Base-by-base conservation (phyloP, 495 filamentous ascomycete genomes). In the Aspergillus avenaceus region DNA sequence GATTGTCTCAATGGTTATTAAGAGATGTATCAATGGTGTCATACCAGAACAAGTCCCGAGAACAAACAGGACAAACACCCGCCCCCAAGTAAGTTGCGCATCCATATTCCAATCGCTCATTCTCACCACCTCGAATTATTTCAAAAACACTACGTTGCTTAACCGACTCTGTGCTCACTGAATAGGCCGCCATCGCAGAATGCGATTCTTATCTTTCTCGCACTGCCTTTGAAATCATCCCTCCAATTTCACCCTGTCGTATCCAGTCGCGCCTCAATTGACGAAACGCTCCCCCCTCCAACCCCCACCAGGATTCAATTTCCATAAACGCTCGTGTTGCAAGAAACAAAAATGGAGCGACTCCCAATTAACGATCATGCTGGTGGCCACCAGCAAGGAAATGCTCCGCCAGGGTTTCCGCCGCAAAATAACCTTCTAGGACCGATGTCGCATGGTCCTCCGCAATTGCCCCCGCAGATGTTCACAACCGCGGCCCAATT, bases 401-500 rank as follows among this genome's bases (percentile, higher is more conserved):
- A 63, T 45, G 53, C 59, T 28, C 64, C 67, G 24, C 63, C 61
- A 38, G 55, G 59, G 18, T 53, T 55, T 21, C 45, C 58, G 9
- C 59, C 55, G 38, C 66, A 69, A 32, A 57, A 61, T 28, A 55
- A 60, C 36, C 41, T 40, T 23, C 51, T 60, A 8, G 58, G 58
- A 23, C 59, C 55, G 26, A 52, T 62, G 43, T 50, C 57, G 12
- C 60, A 67, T 27, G 73, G 73, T 12, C 74, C 72, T 16, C 75
- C 76, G 23, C 77, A 80, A 60, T 65, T 80, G 50, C 76, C 75
- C 11, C 77, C 71, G 40, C 89, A 98, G 75, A 97, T 97, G 91
- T 98, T 98, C 74, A 96, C 95, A 13, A 98, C 93, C 3, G 91
- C 93, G 36, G 90, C 93, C 43, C 92, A 97, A 68, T 72, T 98